These are phyloP conservation scores for Cryphonectria japonica DNA, from an alignment of 2,329 filamentous ascomycete genomes.

Conservation along the genomic window DNA sequence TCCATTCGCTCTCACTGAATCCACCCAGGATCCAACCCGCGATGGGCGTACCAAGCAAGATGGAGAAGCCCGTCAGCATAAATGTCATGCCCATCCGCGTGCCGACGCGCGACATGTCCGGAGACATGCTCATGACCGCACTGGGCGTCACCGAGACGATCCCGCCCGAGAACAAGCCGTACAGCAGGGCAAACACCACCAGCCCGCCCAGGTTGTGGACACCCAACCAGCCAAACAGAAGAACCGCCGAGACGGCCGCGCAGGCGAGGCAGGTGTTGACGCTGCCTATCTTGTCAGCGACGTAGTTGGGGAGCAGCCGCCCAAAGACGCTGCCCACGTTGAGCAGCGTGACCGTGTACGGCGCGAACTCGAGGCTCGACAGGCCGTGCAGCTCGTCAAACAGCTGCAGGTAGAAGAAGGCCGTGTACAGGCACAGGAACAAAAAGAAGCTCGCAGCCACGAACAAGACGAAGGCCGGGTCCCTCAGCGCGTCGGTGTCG, in stretches of 20 bases:
- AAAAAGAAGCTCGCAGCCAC: slow-evolving; percentile 42
- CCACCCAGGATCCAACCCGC: slow-evolving; percentile 51
- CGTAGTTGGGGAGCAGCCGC: slow-evolving; percentile 48
- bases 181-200: slow-evolving; percentile 47
- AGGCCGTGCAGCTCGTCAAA: slow-evolving; percentile 47
- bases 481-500: slow-evolving; percentile 43
- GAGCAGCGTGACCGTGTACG: slow-evolving; percentile 47
- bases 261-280: slow-evolving; percentile 44
- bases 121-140: slow-evolving; percentile 42
- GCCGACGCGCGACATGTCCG: slow-evolving; percentile 43
- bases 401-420: slow-evolving; percentile 53
- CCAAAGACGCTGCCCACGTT: slow-evolving; percentile 52
- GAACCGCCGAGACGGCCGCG: slow-evolving; percentile 38
- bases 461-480: slow-evolving; percentile 44
- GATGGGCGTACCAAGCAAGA: slow-evolving; percentile 55
- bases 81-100: slow-evolving; percentile 49
- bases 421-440: slow-evolving; percentile 52
- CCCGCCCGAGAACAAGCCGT: slow-evolving; percentile 51
- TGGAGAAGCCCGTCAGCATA: slow-evolving; percentile 45
- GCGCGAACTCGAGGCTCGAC: slow-evolving; percentile 39
- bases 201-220: slow-evolving; percentile 42
- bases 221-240: slow-evolving; percentile 47
- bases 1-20: slow-evolving; percentile 37
- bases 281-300: slow-evolving; percentile 49
- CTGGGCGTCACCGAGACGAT: slow-evolving; percentile 48